Percentiles rank a stretch among this genome's conserved stretches.
Conservation (phyloP, 495 filamentous ascomycete species). For the Neurospora sp. region DNA sequence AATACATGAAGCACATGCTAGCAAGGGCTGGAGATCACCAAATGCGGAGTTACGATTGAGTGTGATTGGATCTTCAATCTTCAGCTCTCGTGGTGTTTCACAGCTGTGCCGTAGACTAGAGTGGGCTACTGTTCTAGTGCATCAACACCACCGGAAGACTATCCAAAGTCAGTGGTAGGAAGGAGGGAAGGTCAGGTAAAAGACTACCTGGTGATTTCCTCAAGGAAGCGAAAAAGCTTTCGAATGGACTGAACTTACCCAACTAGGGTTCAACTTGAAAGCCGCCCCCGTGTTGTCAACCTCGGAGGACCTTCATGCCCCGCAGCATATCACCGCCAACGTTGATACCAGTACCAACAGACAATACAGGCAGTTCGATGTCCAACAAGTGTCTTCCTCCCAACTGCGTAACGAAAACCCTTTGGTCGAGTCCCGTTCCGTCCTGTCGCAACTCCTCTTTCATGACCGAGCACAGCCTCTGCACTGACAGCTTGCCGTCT, state of each 20-base stretch:
- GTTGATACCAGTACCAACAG: neutral
- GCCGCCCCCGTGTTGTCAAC: neutral
- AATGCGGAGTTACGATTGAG: neutral
- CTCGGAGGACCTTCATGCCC: neutral
- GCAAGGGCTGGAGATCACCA: neutral
- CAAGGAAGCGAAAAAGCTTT: neutral
- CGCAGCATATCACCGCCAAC: neutral
- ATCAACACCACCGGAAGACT: neutral
- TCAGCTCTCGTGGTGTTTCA: neutral
- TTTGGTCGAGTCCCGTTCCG: neutral
- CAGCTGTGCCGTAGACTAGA: neutral
- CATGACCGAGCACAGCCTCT: conserved; percentile 18
- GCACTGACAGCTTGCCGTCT: conserved; percentile 8
- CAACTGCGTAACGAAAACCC: conserved; percentile 20
- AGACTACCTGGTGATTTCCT: neutral
- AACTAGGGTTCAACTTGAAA: neutral
- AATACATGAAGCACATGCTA: neutral
- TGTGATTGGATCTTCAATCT: neutral
- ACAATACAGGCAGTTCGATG: conserved; percentile 14
- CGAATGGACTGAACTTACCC: neutral
- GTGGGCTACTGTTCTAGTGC: neutral
- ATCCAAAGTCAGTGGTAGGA: neutral
- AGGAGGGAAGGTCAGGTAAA: neutral
- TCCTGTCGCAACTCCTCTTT: conserved; percentile 11
- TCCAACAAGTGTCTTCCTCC: conserved; percentile 18